Percentiles rank a stretch among this genome's conserved stretches.
phyloP scores from a whole-genome alignment of 257 asterid species.

The Solanum virginianum region DNA sequence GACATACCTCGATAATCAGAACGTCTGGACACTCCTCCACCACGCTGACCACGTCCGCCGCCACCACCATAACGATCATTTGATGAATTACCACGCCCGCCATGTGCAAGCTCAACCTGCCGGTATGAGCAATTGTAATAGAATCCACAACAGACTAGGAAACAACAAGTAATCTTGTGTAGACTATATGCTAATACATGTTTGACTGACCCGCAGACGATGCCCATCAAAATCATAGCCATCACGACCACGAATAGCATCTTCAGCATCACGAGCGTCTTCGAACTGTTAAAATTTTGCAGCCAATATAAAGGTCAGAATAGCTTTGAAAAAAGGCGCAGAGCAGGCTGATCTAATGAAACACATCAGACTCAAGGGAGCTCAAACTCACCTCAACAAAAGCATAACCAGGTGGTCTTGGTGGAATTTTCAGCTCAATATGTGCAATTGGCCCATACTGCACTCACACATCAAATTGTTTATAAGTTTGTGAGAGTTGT shows the following conservation, averaged over 20 bases:
- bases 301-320: not conserved
- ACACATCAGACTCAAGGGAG: not conserved
- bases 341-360: not conserved
- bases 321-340: not conserved
- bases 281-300: conserved; percentile 47
- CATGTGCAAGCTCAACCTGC: conserved; percentile 98
- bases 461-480: conserved; percentile 6
- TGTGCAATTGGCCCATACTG: conserved; percentile 94
- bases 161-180: not conserved
- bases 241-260: conserved; percentile 99
- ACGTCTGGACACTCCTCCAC: conserved; percentile 95
- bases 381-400: conserved; percentile 67
- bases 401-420: conserved; percentile 99
- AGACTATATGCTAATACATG: not conserved
- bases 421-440: conserved; percentile 87
- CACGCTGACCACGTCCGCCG: conserved; percentile 73
- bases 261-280: conserved; percentile 96
- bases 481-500: not conserved
- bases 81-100: conserved; percentile 85
- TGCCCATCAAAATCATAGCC: conserved; percentile 97
- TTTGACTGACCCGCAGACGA: conserved; percentile 68
- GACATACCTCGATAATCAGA: conserved; percentile 70
- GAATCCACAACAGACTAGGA: not conserved
- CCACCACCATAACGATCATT: conserved; percentile 48
- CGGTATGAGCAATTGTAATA: not conserved